A percentile compares a stretch with the other conserved stretches of the same genome.
phyloP scores from a whole-genome alignment of 352 stramenopile genomes.

The Globisporangium canariense region DNA sequence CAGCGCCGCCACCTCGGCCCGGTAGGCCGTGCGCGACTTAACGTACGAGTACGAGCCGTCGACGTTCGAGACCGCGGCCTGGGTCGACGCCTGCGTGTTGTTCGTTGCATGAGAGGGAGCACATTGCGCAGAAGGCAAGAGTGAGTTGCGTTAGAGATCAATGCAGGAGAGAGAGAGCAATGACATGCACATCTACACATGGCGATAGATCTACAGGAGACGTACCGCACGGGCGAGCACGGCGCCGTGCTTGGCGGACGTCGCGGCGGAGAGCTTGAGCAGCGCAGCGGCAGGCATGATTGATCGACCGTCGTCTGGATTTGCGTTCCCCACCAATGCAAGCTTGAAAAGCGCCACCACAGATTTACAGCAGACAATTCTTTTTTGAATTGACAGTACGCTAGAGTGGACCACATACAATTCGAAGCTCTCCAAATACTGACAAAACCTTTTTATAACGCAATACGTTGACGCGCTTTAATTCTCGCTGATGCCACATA shows the following conservation, averaged over 20 bases:
- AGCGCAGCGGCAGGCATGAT: constrained; percentile 34
- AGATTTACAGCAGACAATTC: constrained; percentile 1
- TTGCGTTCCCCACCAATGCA: constrained; percentile 9
- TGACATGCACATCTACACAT: background rate
- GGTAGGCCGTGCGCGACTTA: constrained; percentile 64
- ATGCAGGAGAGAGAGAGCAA: background rate
- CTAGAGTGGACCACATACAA: background rate
- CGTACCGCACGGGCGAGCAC: constrained; percentile 31
- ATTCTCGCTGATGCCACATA: too few relatives aligned
- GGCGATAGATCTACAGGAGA: background rate
- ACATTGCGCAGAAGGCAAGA: background rate
- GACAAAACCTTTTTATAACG: background rate
- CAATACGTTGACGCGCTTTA: too few relatives aligned
- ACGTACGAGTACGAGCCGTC: constrained; percentile 73
- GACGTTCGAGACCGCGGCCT: constrained; percentile 14
- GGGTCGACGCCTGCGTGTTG: constrained; percentile 11
- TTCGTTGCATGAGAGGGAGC: background rate
- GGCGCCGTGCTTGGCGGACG: constrained; percentile 23
- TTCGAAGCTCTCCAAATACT: background rate
- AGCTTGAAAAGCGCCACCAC: constrained; percentile 1
- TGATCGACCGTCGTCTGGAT: constrained; percentile 13
- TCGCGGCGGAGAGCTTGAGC: constrained; percentile 20
- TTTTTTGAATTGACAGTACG: background rate
- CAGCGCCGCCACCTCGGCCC: constrained; percentile 56
- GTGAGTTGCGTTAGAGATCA: background rate